phyloP scores from a whole-genome alignment of 2,329 filamentous ascomycete genomes.

The Diaporthe longicolla region DNA sequence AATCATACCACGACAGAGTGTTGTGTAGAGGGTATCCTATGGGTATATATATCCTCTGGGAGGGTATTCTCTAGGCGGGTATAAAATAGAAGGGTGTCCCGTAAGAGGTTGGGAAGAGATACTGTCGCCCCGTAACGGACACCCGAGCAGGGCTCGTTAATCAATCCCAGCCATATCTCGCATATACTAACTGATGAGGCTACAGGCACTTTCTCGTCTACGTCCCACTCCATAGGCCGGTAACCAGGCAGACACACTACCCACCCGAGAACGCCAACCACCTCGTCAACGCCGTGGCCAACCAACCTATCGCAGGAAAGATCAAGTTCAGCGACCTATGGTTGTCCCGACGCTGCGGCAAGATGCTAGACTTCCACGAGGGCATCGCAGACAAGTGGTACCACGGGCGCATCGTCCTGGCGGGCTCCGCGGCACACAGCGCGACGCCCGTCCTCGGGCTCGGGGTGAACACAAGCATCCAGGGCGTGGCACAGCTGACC shows the following conservation, averaged over 20 bases:
- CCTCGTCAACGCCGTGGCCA: conserved; percentile 34
- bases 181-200: background rate
- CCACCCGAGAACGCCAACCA: conserved; percentile 35
- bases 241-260: conserved; percentile 18
- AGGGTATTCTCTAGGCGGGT: no score
- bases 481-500: conserved; percentile 42
- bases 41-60: no score
- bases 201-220: conserved; percentile 38
- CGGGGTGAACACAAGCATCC: conserved; percentile 41
- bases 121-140: no score
- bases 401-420: conserved; percentile 42
- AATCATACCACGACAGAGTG: no score
- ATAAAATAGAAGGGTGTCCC: no score
- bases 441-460: conserved; percentile 42
- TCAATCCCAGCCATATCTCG: no score
- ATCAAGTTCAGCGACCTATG: conserved; percentile 41
- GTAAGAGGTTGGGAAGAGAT: no score
- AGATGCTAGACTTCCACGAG: conserved; percentile 43
- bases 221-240: conserved; percentile 37
- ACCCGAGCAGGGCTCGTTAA: no score
- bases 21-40: no score
- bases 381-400: conserved; percentile 41
- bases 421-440: conserved; percentile 44
- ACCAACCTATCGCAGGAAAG: conserved; percentile 36
- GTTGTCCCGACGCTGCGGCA: background rate